Conservation (phyloP, 2,329 filamentous ascomycete genomes). For the Nectriaceae sp. region DNA sequence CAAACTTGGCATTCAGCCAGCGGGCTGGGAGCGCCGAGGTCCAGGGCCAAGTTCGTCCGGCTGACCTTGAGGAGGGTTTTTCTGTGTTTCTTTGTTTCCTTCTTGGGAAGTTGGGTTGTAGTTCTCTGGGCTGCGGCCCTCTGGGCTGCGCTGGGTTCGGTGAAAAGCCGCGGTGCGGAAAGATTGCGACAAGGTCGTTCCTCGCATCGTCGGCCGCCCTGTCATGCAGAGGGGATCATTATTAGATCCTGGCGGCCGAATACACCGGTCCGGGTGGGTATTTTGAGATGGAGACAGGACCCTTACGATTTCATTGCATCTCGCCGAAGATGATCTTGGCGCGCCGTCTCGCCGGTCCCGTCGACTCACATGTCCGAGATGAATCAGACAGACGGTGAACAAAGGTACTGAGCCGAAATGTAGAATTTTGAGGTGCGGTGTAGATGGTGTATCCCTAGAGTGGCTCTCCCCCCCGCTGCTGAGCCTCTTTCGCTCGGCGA, state of each 20-base stretch:
- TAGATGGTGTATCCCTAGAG: background rate
- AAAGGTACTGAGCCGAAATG: no score
- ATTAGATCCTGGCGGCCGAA: background rate
- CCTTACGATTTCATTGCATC: conserved; percentile 33
- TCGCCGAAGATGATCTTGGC: conserved; percentile 9
- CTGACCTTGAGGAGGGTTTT: background rate
- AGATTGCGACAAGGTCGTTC: background rate
- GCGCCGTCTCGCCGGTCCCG: no score
- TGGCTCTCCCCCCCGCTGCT: conserved; percentile 21
- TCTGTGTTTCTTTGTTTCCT: background rate
- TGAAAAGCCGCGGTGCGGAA: background rate
- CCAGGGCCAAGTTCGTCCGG: background rate
- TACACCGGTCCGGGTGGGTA: conserved; percentile 2
- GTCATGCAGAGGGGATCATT: background rate
- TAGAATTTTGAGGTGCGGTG: background rate
- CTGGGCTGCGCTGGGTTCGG: no score
- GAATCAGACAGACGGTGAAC: background rate
- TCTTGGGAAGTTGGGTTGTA: background rate
- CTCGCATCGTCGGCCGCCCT: background rate
- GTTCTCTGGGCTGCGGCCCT: no score
- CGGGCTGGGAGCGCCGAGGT: background rate
- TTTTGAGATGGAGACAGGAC: conserved; percentile 15
- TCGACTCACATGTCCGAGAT: background rate
- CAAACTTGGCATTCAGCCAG: background rate
- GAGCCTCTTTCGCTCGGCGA: conserved; percentile 15